Percentiles rank a stretch among this genome's conserved stretches.
phyloP scores from a whole-genome alignment of 2,329 filamentous ascomycete genomes.

The Fusarium sp. region DNA sequence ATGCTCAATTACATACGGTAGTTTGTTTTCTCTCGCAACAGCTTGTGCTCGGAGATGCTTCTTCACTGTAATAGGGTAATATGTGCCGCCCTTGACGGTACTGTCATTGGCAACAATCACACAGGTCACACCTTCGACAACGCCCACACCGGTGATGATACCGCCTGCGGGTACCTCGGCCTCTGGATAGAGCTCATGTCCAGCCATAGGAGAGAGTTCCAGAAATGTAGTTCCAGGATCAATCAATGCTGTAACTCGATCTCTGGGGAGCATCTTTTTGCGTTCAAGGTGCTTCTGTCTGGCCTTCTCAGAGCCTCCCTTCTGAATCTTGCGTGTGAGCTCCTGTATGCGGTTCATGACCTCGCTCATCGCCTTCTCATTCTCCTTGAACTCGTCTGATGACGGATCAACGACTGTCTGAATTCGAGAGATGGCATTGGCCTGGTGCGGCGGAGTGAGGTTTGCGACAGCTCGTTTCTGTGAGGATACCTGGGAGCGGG shows the following conservation, averaged over 20 bases:
- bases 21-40: constrained; percentile 88
- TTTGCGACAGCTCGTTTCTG: constrained; percentile 71
- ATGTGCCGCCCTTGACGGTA: constrained; percentile 97
- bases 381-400: constrained; percentile 85
- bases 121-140: constrained; percentile 90
- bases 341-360: constrained; percentile 77
- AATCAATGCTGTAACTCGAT: constrained; percentile 88
- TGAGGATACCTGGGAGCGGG: constrained; percentile 48
- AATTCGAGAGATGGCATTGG: constrained; percentile 84
- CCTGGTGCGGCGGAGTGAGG: constrained; percentile 86
- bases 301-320: constrained; percentile 85
- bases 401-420: constrained; percentile 82
- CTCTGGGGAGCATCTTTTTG: constrained; percentile 94
- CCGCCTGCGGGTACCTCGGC: constrained; percentile 91
- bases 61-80: constrained; percentile 97
- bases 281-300: constrained; percentile 88
- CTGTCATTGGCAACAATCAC: constrained; percentile 97
- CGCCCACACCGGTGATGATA: constrained; percentile 92
- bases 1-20: constrained; percentile 65
- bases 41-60: constrained; percentile 95
- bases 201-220: constrained; percentile 93
- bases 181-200: constrained; percentile 86
- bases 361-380: constrained; percentile 82
- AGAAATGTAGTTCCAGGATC: constrained; percentile 93
- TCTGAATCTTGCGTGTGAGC: constrained; percentile 79